A percentile compares a stretch with the other conserved stretches of the same genome.
Conservation (phyloP, 2,329 filamentous ascomycete genomes). For the Exophiala aquamarina region DNA sequence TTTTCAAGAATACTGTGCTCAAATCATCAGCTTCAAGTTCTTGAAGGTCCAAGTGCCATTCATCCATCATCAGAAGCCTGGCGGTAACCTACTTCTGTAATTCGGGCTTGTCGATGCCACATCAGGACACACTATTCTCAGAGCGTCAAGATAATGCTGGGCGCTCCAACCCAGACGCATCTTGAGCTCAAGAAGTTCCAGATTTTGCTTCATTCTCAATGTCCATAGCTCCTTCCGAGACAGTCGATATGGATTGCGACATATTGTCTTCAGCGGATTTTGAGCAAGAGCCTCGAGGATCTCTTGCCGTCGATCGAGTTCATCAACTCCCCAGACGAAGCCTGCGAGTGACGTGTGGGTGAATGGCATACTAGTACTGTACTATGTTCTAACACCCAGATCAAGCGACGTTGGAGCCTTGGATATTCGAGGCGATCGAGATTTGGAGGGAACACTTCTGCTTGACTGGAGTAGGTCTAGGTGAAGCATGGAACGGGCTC, state of each 20-base stretch:
- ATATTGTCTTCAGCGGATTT: too few species aligned
- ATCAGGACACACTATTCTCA: background rate
- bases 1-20: slow-evolving; percentile 21
- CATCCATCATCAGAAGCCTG: background rate
- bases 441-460: too few species aligned
- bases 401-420: too few species aligned
- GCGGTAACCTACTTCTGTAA: slow-evolving; percentile 5
- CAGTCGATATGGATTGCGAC: slow-evolving; percentile 6
- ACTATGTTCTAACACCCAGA: too few species aligned
- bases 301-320: too few species aligned
- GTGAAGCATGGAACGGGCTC: too few species aligned
- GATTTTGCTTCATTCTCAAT: slow-evolving; percentile 8
- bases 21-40: background rate
- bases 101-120: background rate
- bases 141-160: slow-evolving; percentile 8
- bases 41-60: background rate
- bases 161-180: slow-evolving; percentile 11
- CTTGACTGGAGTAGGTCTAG: too few species aligned
- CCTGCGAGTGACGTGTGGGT: too few species aligned
- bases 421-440: too few species aligned
- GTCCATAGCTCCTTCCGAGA: slow-evolving; percentile 16
- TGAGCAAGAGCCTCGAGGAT: too few species aligned
- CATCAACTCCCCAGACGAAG: too few species aligned
- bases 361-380: too few species aligned
- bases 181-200: slow-evolving; percentile 11